Evolutionary conservation across 768 basidiomycete genomes (phyloP).

Genomic region (Lactarius pseudohatsudake): DNA sequence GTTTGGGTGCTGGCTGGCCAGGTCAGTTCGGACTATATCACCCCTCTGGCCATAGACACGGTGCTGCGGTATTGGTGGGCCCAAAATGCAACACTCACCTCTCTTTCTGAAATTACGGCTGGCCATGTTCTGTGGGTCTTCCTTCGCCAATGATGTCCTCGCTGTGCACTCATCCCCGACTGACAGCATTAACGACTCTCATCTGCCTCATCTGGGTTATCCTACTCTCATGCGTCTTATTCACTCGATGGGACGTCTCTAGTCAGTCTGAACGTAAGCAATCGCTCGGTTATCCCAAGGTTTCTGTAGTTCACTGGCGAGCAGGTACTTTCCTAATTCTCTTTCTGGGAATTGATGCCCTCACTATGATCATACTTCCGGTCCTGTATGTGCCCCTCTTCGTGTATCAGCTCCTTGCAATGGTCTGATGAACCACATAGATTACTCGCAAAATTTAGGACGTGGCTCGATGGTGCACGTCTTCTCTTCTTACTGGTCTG

Average conservation of each 20-base stretch:
- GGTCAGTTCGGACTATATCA: conserved; percentile 10
- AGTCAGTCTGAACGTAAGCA: conserved; percentile 48
- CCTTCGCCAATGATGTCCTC: not conserved
- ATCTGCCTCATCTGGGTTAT: conserved; percentile 50
- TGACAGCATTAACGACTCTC: conserved; percentile 44
- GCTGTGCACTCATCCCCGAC: conserved; percentile 6
- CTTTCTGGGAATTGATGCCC: conserved; percentile 43
- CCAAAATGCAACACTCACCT: conserved; percentile 30
- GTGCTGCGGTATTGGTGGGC: not conserved
- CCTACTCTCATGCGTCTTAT: conserved; percentile 48
- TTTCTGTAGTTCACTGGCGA: not conserved
- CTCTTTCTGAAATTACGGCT: conserved; percentile 33
- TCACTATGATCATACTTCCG: conserved; percentile 44
- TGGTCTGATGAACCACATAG: conserved; percentile 35
- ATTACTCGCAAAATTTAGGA: conserved; percentile 47
- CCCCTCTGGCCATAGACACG: not conserved
- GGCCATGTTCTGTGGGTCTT: conserved; percentile 32
- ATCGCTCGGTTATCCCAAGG: not conserved
- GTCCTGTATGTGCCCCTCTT: conserved; percentile 40
- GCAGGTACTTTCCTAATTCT: conserved; percentile 48
- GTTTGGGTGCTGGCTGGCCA: conserved; percentile 24
- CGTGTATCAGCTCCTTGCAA: conserved; percentile 16
- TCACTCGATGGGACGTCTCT: conserved; percentile 47
- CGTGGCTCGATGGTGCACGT: conserved; percentile 56
- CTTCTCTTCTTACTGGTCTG: conserved; percentile 45